Base-by-base conservation (phyloP, 129 eudicot genomes). In the Flaveria brownii region DNA sequence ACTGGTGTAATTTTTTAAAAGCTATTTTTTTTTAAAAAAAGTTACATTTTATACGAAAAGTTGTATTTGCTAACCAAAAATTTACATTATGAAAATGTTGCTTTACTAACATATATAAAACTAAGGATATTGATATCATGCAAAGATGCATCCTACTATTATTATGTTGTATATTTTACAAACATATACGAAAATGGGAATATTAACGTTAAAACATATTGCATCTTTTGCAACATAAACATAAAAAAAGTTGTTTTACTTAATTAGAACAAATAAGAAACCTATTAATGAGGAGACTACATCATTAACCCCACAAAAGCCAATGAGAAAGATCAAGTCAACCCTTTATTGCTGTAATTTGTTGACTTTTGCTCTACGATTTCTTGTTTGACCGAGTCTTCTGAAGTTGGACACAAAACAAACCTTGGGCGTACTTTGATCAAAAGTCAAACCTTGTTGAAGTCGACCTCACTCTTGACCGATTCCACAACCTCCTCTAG, bases 401-500 rank as follows among this genome's bases (percentile, higher is more conserved):
- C 26, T 42, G 11, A 65, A 73, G 52, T 41, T 66, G 71, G 80
- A 66, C 64, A 55, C 42, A 71, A 63, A 73, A 80, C 74, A 62
- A 68, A 73, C 70, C 73, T 12, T 56, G 9, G 45, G 62, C 26
- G 57, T 36, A 36, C 41, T 7, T 64, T 73, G 75, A 70, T 80
- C 60, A 80, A 73, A 73, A 47, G 84, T 74, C 79, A 73, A 66
- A 65, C 2, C 26, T 65, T 73, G 47, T 67, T 30, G 77, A 73
- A 55, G 75, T 45, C 42, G 71, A 74, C 71, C 81, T 76, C 46
- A 17, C 20, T 57, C 43, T 82, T 76, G 81, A 82, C 82, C 81
- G 8, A 6, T 82, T 82, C 85, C 78, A 70, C 55, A 60, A 51
- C 77, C 81, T 41, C 52, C 30, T 64, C 47, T 39, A 55, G 64